Evolutionary conservation across 306 rosid genomes (phyloP).

Genomic region (Cicer arietinum): DNA sequence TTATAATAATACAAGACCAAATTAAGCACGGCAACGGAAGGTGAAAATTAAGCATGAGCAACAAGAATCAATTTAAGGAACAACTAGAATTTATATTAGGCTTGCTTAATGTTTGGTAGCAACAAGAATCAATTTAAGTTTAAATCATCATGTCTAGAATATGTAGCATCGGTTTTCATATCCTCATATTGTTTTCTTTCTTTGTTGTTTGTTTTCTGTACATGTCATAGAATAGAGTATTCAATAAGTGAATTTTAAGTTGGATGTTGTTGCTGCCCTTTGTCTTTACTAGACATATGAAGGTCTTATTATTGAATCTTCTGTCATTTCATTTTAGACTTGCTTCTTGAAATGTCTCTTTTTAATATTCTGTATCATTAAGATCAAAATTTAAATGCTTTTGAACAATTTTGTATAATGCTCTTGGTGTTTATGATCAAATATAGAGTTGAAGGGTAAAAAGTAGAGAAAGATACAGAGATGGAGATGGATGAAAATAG

Average conservation of each 20-base stretch:
- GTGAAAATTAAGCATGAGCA: too few species aligned
- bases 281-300: slow-evolving; percentile 21
- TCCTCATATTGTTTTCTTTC: neutral
- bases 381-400: neutral
- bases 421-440: neutral
- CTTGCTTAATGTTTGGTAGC: too few species aligned
- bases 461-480: too few species aligned
- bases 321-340: slow-evolving; percentile 26
- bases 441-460: neutral
- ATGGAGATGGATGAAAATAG: too few species aligned
- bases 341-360: slow-evolving; percentile 12
- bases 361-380: neutral
- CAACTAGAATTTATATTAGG: too few species aligned
- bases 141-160: too few species aligned
- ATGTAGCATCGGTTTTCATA: too few species aligned
- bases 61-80: too few species aligned
- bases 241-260: slow-evolving; percentile 37
- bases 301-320: slow-evolving; percentile 10
- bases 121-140: too few species aligned
- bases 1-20: too few species aligned
- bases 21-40: too few species aligned
- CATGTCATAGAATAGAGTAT: slow-evolving; percentile 41
- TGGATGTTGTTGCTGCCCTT: slow-evolving; percentile 30
- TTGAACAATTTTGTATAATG: neutral
- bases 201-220: slow-evolving; percentile 37